phyloP scores from a whole-genome alignment of 306 rosid species.

The Quercus variabilis region DNA sequence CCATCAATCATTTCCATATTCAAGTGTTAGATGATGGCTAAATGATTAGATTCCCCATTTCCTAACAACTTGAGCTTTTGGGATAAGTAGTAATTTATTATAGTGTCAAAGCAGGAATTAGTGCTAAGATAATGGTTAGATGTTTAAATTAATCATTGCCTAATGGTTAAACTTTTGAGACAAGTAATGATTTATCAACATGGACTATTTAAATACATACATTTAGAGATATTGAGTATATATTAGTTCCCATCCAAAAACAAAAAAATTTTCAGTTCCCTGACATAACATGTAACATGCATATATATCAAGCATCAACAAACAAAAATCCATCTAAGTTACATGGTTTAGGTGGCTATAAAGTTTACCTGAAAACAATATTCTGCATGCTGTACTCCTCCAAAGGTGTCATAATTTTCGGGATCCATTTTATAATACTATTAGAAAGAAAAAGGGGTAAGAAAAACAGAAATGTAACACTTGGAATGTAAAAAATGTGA shows the following conservation, averaged over 20 bases:
- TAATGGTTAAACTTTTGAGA: too few relatives aligned
- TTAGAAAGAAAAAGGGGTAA: slow-evolving; percentile 15
- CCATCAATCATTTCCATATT: too few relatives aligned
- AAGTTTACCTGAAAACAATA: slow-evolving; percentile 91
- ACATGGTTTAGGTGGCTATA: slow-evolving; percentile 7
- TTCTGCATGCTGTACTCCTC: slow-evolving; percentile 91
- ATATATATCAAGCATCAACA: background rate
- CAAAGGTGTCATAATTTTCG: slow-evolving; percentile 79
- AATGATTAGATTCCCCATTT: too few relatives aligned
- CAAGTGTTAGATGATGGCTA: too few relatives aligned
- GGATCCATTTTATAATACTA: slow-evolving; percentile 94
- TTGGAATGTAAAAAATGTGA: background rate
- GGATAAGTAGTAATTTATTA: too few relatives aligned
- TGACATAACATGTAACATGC: background rate
- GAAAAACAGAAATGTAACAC: slow-evolving; percentile 19
- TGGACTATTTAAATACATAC: background rate
- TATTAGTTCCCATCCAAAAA: background rate
- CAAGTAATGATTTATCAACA: background rate
- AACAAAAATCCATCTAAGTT: slow-evolving; percentile 1
- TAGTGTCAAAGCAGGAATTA: too few relatives aligned
- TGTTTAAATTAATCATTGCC: too few relatives aligned
- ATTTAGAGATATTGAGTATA: background rate
- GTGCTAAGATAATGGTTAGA: too few relatives aligned
- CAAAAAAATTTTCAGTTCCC: background rate
- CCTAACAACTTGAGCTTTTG: too few relatives aligned